Evolutionary conservation across 371 early-diverging fungal species (phyloP), one percentile per base, ranked within the genome.

Genomic region (Circinella umbellata): DNA sequence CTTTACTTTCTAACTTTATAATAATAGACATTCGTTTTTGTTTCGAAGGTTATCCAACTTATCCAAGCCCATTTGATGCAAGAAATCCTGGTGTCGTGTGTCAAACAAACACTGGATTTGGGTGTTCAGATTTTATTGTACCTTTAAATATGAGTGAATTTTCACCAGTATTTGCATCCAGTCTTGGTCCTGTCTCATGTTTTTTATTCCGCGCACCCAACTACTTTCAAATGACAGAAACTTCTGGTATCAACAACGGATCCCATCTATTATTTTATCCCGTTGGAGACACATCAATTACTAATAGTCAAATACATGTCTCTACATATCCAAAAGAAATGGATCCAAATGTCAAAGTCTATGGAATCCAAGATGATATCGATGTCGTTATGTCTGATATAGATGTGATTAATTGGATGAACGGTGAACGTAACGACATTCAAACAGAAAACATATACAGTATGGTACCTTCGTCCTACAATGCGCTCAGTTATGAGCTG

Each of bases 21-120:
- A 63, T 42, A 37, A 37, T 61, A 78, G 83, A 84, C 73, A 67
- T 84, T 47, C 80, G 84, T 36, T 84, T 84, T 67, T 82, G 84
- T 60, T 84, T 80, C 64, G 84, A 84, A 63, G 84, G 84, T 13
- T 84, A 70, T 55, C 71, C 77, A 3, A 63, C 20, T 15, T 63
- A 77, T 46, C 66, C 76, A 14, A 57, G 63, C 35, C 48, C 64
- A 4, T n/a, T 1, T 46, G 68, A 69, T 47, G 4, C 54, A 13
- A 63, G 79, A 37, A 63, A 80, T 18, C 74, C 78, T 47, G 80
- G 78, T 53, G 73, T 84, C 20, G 61, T 69, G 37, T 84, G 84
- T 62, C 68, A 71, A 53, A 84, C 84, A 11, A 75, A 84, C 27
- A 75, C 63, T 15, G 84, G 84, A 14, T 74, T 70, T 39, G 67